Conservation (phyloP, 768 basidiomycete genomes). For the Leccinum boreale region DNA sequence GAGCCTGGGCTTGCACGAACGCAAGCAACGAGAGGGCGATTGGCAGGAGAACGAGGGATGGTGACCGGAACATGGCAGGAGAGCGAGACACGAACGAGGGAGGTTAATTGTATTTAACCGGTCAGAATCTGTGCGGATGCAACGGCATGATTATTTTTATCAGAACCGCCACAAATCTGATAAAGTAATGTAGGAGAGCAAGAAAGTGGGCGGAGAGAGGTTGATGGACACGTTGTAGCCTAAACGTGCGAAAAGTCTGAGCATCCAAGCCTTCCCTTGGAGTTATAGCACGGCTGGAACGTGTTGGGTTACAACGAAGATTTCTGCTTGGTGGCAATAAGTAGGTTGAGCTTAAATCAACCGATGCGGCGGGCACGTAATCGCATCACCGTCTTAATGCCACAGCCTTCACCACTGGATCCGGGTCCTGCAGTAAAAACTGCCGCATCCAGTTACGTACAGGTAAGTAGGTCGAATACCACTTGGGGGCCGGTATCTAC, state of each 20-base stretch:
- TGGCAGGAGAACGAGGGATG: not conserved
- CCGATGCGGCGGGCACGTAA: too few relatives aligned
- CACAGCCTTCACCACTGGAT: too few relatives aligned
- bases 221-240: not conserved
- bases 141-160: not conserved
- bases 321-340: not conserved
- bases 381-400: too few relatives aligned
- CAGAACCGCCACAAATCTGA: not conserved
- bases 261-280: constrained; percentile 1
- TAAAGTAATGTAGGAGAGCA: not conserved
- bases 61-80: not conserved
- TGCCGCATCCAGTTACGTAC: too few relatives aligned
- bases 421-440: too few relatives aligned
- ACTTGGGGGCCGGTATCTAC: too few relatives aligned
- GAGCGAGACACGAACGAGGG: not conserved
- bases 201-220: not conserved
- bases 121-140: not conserved
- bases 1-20: not conserved
- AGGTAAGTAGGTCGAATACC: too few relatives aligned
- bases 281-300: not conserved
- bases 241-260: not conserved
- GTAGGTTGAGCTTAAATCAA: too few relatives aligned
- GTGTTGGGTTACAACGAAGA: not conserved
- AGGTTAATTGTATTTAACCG: not conserved
- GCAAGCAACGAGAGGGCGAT: not conserved